Evolutionary conservation across 495 filamentous ascomycete genomes (phyloP).

Genomic region (Aspergillus bertholletiae): DNA sequence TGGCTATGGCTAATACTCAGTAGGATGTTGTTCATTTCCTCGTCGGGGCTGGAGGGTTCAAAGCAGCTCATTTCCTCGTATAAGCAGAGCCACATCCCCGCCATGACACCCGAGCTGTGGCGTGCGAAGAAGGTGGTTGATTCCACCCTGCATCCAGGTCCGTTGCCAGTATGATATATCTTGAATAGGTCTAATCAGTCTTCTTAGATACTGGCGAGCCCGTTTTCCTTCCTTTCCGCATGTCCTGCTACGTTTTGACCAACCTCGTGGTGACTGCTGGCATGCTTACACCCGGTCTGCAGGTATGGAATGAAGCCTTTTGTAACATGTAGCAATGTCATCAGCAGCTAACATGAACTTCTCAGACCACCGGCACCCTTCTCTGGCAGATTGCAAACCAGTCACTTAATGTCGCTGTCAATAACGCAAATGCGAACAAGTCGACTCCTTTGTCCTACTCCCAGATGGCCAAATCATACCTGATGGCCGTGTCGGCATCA

Average conservation of each 20-base stretch:
- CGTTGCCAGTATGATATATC: background rate
- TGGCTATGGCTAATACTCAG: constrained; percentile 6
- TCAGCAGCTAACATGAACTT: background rate
- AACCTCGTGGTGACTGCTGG: constrained; percentile 96
- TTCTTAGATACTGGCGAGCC: constrained; percentile 78
- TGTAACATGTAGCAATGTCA: background rate
- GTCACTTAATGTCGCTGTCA: constrained; percentile 96
- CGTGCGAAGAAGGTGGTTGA: constrained; percentile 94
- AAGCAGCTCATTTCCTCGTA: constrained; percentile 74
- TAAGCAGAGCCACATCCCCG: constrained; percentile 69
- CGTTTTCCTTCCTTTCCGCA: constrained; percentile 91
- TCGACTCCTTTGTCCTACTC: constrained; percentile 77
- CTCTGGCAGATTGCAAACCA: constrained; percentile 97
- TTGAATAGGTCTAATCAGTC: background rate
- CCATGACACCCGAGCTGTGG: constrained; percentile 91
- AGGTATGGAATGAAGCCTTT: constrained; percentile 18
- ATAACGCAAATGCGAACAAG: constrained; percentile 96
- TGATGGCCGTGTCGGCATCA: constrained; percentile 85
- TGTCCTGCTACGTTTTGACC: constrained; percentile 92
- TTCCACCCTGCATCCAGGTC: constrained; percentile 84
- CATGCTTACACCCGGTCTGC: constrained; percentile 82
- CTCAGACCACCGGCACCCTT: constrained; percentile 78
- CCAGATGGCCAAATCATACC: constrained; percentile 83
- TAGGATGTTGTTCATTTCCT: constrained; percentile 79
- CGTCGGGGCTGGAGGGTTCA: constrained; percentile 73